Evolutionary conservation across 2,329 filamentous ascomycete species (phyloP), one percentile per base, ranked within the genome.

Genomic region (Trematosphaeria pertusa): DNA sequence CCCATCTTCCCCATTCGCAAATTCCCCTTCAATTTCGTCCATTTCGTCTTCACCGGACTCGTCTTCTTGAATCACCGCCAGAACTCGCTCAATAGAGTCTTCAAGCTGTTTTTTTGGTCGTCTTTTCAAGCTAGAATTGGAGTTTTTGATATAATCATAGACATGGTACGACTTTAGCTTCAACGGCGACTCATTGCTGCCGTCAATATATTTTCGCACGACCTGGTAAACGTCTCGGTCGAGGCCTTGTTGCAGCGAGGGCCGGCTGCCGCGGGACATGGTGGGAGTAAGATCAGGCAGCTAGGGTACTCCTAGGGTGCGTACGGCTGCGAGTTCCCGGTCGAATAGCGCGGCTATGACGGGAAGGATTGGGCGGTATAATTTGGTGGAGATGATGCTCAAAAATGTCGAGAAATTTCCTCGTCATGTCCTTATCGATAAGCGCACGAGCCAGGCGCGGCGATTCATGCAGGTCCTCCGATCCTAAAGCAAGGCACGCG

Each of bases 101-200:
- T 96, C 89, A 1, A 97, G 75, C 0, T 87, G 78, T 50, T 86
- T 87, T 71, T 94, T 96, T 30, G 90, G 91, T 57, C 88, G 85
- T 17, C 94, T 81, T 53, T 89, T 90, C 17, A 97, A 74, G 42
- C 88, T 91, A 0, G 91, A 96, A 69, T 97, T 97, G 11, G 91
- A 96, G 39, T 79, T 76, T 59, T 91, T 89, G 52, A 97, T 91
- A 48, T 83, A 84, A 30, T 91, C 87, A 67, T 94, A 96, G 1
- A 95, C 81, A 2, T 76, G 73, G 2, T 80, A 72, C 3, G 87
- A 76, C 1, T 83, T 85, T 5, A 88, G 74, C 42, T 76, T 78
- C 6, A 78, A 73, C 14, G 61, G 50, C 5, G 61, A 65, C 22
- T 69, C 62, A 37, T 80, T 74, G 39, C 83, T 81, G 40, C 87